Base-by-base conservation (phyloP, 176 grass and related monocot species). In the Oropetium thomaeum region DNA sequence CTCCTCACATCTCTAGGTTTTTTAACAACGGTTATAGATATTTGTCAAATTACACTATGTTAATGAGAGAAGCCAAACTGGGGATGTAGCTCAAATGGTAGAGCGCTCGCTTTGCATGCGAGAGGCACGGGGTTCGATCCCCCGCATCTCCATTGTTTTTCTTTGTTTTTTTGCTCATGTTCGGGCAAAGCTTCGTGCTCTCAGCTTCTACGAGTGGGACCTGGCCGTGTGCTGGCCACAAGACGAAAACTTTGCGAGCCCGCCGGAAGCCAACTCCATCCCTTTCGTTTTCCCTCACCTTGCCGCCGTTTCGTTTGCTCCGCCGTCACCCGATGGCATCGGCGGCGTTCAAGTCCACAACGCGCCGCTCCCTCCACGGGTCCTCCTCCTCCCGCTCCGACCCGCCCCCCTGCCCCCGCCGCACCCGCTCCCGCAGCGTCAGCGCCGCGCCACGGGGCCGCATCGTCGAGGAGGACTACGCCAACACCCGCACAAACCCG, bases 61-160 rank as follows among this genome's bases (percentile, higher is more conserved):
- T n/a, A n/a, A n/a, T n/a, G n/a, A n/a, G n/a, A n/a, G n/a, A n/a
- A n/a, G n/a, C n/a, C 43, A 54, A 10, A 1, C 12, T 10, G 53
- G 51, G 51, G 53, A 57, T 57, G 53, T 92, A 90, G 89, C 87
- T 98, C 84, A 98, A 98, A 98, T 84, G 89, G 86, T 98, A 94
- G 91, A 98, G 95, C 91, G 86, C 86, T 84, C 95, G 91, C 91
- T 94, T 94, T 98, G 91, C 95, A 92, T 98, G 91, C 84, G 84
- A 85, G 88, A 97, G 88, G 91, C 76, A 97, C 90, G 91, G 88
- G 90, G 88, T 98, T 98, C 95, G 88, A 94, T 94, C 75, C 91
- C 95, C 86, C 76, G 81, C 69, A 80, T 80, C 76, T 85, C 83
- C 83, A 80, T 10, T 8, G 1, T 9, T 9, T 19, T 35, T 10